These are phyloP conservation scores for Pseudopithomyces chartarum DNA, from an alignment of 2,329 filamentous ascomycete genomes.

Conservation along the genomic window DNA sequence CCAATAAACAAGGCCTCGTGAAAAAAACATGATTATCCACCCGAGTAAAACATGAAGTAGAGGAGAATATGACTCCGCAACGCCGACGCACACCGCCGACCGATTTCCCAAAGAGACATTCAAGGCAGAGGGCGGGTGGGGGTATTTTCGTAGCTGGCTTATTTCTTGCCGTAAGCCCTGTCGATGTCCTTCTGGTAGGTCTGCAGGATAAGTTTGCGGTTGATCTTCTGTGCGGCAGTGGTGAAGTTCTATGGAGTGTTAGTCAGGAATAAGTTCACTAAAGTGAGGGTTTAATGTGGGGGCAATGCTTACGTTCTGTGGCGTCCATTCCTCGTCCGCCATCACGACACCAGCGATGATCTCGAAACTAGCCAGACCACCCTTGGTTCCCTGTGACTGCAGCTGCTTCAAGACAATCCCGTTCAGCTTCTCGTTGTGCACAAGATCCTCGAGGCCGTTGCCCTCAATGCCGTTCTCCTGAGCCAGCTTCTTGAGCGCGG, in stretches of 20 bases:
- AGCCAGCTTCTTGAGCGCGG: slow-evolving; percentile 61
- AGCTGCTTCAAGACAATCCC: slow-evolving; percentile 72
- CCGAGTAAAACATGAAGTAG: too few relatives aligned
- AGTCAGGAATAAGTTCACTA: slow-evolving; percentile 13
- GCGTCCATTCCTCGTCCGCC: slow-evolving; percentile 86
- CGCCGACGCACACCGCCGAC: too few relatives aligned
- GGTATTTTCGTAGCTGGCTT: background rate
- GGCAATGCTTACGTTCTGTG: slow-evolving; percentile 70
- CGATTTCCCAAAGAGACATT: too few relatives aligned
- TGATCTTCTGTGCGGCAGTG: slow-evolving; percentile 59
- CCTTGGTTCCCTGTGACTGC: slow-evolving; percentile 66
- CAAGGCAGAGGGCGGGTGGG: too few relatives aligned
- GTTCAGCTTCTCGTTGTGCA: slow-evolving; percentile 69
- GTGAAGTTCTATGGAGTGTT: slow-evolving; percentile 49
- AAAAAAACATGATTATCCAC: too few relatives aligned
- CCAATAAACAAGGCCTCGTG: too few relatives aligned
- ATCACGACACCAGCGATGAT: slow-evolving; percentile 77
- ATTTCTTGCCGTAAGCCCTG: slow-evolving; percentile 47
- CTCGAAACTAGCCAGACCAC: slow-evolving; percentile 73
- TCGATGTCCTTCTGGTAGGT: slow-evolving; percentile 59
- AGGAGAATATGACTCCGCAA: too few relatives aligned
- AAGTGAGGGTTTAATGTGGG: background rate
- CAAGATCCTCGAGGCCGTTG: slow-evolving; percentile 68
- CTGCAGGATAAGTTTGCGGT: slow-evolving; percentile 55
- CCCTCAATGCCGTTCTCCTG: slow-evolving; percentile 65